Evolutionary conservation across 345 rosid genomes (phyloP), one percentile per base, ranked within the genome.

Genomic region (Mangifera indica): DNA sequence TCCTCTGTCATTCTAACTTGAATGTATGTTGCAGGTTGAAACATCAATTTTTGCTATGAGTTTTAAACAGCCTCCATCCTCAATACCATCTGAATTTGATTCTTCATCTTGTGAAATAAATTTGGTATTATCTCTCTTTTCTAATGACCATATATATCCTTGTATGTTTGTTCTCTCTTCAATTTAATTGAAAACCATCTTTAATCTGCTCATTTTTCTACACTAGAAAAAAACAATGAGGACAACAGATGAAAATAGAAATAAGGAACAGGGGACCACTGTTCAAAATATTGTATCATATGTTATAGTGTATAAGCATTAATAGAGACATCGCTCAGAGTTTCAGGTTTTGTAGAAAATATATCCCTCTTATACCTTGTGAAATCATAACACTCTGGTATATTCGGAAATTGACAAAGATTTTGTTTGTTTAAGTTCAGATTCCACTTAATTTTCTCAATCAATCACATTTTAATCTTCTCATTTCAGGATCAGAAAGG

Each of bases 1-100:
- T 70, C 70, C 71, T 62, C 26, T 24, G 48, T 75, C 66, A 57
- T 70, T 57, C 70, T 78, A 69, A 76, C 80, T 71, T 73, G 69
- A 42, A 32, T 32, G 65, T 46, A 32, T 72, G 26, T 14, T 83
- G 79, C 84, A 92, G 98, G 97, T 94, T 82, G 97, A 94, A 82
- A 92, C 98, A 52, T 74, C 97, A 63, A 80, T 91, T 60, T 94
- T 92, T 80, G 93, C 95, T 48, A 92, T 90, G 98, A 89, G 90
- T 79, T 85, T 89, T 60, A 92, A 84, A 82, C 78, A 79, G 81
- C 88, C 86, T 60, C 82, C 85, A 46, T 42, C 82, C 72, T 69
- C 79, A 3, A 56, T 87, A 72, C 95, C 93, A 67, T 79, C 86
- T 46, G 93, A 89, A 81, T 84, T 92, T 60, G 97, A 86, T 79